Conservation (phyloP, 768 basidiomycete species). For the Rhizopogon vulgaris region DNA sequence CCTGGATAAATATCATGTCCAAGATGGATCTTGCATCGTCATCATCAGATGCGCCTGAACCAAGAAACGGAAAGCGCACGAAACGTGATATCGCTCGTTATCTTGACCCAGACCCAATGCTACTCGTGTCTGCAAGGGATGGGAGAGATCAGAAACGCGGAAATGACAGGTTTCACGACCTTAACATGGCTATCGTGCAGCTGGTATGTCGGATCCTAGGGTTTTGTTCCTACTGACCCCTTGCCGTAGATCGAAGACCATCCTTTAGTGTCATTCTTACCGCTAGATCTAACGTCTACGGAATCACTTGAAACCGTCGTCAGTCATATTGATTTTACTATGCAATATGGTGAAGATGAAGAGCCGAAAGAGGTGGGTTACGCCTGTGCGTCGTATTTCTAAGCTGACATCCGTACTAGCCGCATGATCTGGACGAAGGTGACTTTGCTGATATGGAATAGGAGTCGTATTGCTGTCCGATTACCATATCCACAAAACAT, state of each 20-base stretch:
- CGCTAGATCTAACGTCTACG: constrained; percentile 83
- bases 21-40: constrained; percentile 83
- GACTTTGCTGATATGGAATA: constrained; percentile 78
- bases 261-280: constrained; percentile 94
- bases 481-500: neutral
- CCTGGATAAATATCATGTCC: constrained; percentile 97
- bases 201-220: constrained; percentile 48
- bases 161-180: constrained; percentile 84
- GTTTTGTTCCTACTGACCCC: neutral
- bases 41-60: constrained; percentile 37
- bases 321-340: constrained; percentile 95
- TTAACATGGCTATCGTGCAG: constrained; percentile 94
- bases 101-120: constrained; percentile 89
- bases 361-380: constrained; percentile 83
- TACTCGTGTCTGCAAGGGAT: constrained; percentile 55
- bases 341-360: constrained; percentile 99
- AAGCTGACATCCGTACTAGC: constrained; percentile 37
- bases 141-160: constrained; percentile 48
- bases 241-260: constrained; percentile 87
- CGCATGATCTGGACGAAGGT: constrained; percentile 89
- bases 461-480: neutral
- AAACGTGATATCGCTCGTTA: constrained; percentile 88
- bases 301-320: constrained; percentile 88
- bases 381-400: constrained; percentile 5
- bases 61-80: constrained; percentile 66